Conservation (phyloP, 1,284 basidiomycete species). For the Sporisorium iseilematis-ciliati region DNA sequence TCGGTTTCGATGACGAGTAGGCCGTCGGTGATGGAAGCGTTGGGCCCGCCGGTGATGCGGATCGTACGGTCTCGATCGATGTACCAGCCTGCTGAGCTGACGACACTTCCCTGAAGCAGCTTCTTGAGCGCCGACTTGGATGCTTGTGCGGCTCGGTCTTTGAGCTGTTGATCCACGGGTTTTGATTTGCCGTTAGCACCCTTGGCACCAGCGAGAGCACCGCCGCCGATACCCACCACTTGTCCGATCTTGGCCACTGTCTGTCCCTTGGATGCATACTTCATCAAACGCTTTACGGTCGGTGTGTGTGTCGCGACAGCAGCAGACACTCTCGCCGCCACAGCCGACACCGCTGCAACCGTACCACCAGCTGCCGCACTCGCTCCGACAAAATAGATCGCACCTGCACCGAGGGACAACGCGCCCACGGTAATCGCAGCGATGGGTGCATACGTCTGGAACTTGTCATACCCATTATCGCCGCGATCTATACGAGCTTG, state of each 20-base stretch:
- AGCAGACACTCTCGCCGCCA: conserved; percentile 46
- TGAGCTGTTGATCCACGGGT: conserved; percentile 42
- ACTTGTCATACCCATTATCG: conserved; percentile 56
- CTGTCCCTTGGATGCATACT: conserved; percentile 57
- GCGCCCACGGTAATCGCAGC: conserved; percentile 54
- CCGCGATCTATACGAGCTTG: conserved; percentile 57
- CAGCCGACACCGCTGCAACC: conserved; percentile 46
- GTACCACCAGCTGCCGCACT: conserved; percentile 52
- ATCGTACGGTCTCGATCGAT: conserved; percentile 59
- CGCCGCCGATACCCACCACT: conserved; percentile 60
- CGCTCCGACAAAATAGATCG: conserved; percentile 57
- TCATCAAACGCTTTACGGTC: conserved; percentile 51
- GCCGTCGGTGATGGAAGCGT: conserved; percentile 50
- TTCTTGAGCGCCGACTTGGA: conserved; percentile 53
- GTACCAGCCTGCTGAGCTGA: conserved; percentile 62
- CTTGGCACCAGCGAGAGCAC: conserved; percentile 41
- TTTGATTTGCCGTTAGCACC: conserved; percentile 41
- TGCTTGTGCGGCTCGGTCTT: conserved; percentile 37
- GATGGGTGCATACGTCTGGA: conserved; percentile 58
- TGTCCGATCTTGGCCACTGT: conserved; percentile 56
- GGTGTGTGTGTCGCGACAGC: conserved; percentile 51
- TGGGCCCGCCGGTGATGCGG: conserved; percentile 56
- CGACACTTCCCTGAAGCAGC: conserved; percentile 54
- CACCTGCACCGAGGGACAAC: conserved; percentile 56
- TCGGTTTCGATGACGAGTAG: conserved; percentile 61